Evolutionary conservation across 257 asterid genomes (phyloP).

Genomic region (Solanum chiquidenum): DNA sequence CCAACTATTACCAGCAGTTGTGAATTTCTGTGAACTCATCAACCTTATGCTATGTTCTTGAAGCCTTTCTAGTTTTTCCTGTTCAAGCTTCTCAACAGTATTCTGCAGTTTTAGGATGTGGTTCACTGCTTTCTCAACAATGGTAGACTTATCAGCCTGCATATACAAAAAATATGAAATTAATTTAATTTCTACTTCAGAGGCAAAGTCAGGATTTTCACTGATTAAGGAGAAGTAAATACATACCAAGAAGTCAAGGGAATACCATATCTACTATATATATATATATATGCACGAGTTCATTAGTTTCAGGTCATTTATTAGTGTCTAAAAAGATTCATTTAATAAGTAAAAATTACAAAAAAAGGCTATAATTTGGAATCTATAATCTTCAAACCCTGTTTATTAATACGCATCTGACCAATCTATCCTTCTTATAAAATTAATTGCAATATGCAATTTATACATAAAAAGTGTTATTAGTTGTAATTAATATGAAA

Average conservation of each 20-base stretch:
- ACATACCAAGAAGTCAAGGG: not conserved
- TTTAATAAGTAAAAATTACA: not conserved
- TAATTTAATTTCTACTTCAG: not conserved
- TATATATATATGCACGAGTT: not conserved
- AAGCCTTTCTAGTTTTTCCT: conserved; percentile 32
- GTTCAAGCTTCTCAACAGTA: conserved; percentile 26
- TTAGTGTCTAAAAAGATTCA: not conserved
- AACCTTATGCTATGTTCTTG: not conserved
- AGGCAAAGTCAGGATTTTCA: not conserved
- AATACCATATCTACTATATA: not conserved
- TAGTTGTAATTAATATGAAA: not conserved
- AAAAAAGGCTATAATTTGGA: not conserved
- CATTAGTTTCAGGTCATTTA: no score
- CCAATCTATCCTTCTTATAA: not conserved
- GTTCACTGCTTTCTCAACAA: conserved; percentile 69
- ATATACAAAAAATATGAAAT: not conserved
- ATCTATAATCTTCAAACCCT: not conserved
- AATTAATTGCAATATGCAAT: not conserved
- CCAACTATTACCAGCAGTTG: conserved; percentile 8
- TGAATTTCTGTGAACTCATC: not conserved
- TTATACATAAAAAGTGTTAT: not conserved
- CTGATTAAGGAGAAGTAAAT: not conserved
- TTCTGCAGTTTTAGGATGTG: conserved; percentile 35
- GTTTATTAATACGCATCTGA: not conserved
- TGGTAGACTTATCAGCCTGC: conserved; percentile 77